A percentile compares a stretch with the other conserved stretches of the same genome.
phyloP scores from a whole-genome alignment of 345 rosid genomes.

The Excoecaria cochinchinensis region DNA sequence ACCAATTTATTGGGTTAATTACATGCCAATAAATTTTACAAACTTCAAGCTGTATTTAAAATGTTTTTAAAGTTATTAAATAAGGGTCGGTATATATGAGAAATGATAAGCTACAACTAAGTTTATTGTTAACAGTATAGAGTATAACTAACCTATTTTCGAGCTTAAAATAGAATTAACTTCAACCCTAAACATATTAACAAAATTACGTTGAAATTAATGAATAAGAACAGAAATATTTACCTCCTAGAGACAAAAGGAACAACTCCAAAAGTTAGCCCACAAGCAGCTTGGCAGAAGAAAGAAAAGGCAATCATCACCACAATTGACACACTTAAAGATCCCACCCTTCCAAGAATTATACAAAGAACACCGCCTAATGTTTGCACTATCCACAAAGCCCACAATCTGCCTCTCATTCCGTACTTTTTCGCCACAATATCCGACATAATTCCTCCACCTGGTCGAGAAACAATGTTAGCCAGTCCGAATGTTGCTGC shows the following conservation, averaged over 20 bases:
- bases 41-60: no score
- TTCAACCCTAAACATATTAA: no score
- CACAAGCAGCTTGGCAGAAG: slow-evolving; percentile 85
- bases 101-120: no score
- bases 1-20: no score
- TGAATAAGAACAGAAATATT: background rate
- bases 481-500: slow-evolving; percentile 89
- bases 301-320: slow-evolving; percentile 76
- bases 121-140: no score
- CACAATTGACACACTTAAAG: slow-evolving; percentile 46
- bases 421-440: slow-evolving; percentile 58
- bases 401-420: slow-evolving; percentile 89
- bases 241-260: slow-evolving; percentile 67
- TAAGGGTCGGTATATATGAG: no score
- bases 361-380: slow-evolving; percentile 68
- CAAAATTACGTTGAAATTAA: background rate
- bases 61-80: no score
- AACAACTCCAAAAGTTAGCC: slow-evolving; percentile 84
- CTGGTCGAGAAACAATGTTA: slow-evolving; percentile 72
- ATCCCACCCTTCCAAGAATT: slow-evolving; percentile 46
- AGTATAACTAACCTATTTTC: no score
- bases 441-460: slow-evolving; percentile 76
- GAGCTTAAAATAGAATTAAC: no score
- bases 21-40: no score
- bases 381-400: slow-evolving; percentile 74